A percentile compares a stretch with the other conserved stretches of the same genome.
Evolutionary conservation across 139 green algal genomes (phyloP).

Genomic region (Trebouxia sp.): DNA sequence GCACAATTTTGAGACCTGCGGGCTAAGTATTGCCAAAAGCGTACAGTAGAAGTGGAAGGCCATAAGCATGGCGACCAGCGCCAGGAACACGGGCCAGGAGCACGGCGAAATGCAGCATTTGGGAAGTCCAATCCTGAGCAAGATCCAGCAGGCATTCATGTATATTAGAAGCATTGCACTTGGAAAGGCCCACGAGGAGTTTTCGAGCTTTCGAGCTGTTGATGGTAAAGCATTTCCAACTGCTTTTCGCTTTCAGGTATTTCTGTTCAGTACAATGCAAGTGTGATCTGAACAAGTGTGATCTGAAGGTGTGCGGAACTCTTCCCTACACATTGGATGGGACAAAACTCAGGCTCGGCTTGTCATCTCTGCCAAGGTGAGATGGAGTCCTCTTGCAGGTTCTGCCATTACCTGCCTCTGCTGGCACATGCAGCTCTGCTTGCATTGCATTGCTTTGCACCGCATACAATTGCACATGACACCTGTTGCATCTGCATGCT

Average conservation of each 20-base stretch:
- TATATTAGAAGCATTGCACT: not conserved
- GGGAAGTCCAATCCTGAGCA: conserved; percentile 1
- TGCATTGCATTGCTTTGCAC: not conserved
- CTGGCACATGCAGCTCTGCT: too few relatives aligned
- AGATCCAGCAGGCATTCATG: conserved; percentile 15
- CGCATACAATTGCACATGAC: too few relatives aligned
- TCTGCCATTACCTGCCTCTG: too few relatives aligned
- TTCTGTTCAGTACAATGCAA: too few relatives aligned
- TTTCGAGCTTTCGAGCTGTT: not conserved
- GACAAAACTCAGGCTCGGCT: not conserved
- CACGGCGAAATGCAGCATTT: conserved; percentile 8
- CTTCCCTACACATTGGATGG: not conserved
- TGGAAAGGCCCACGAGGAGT: not conserved
- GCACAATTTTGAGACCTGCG: too few relatives aligned
- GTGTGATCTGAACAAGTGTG: too few relatives aligned
- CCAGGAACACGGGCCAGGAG: not conserved
- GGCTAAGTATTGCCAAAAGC: too few relatives aligned
- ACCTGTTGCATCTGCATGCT: too few relatives aligned
- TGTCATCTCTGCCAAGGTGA: not conserved
- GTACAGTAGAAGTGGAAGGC: too few relatives aligned
- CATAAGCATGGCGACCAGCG: not conserved
- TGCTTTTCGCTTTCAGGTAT: too few relatives aligned
- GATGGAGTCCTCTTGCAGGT: too few relatives aligned
- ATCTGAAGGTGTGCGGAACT: not conserved
- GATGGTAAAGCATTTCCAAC: not conserved